Base-by-base conservation (phyloP, 805 yeast species). In the Ogataea naganishii region DNA sequence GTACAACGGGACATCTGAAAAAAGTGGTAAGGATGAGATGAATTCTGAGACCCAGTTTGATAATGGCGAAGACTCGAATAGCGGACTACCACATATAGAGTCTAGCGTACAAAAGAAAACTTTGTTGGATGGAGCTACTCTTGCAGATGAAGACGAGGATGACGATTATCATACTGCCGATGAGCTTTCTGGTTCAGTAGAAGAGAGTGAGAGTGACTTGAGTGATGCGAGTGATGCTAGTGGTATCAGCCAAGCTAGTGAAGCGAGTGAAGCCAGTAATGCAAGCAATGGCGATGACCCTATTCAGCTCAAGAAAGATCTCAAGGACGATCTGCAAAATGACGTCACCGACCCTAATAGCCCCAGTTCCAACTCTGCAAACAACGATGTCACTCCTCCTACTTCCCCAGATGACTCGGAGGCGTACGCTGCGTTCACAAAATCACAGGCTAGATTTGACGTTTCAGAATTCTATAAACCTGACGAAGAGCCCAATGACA, bases 401-500 rank as follows among this genome's bases (percentile, higher is more conserved):
- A 53, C 58, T 2, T 53, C 59, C 7, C 57, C 60, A 4, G 59
- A 56, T 21, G 58, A 51, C 20, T 44, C 36, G 5, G 20, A 32
- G 6, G 46, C 41, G 19, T 16, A 35, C 11, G 28, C 37, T 10
- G 37, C 40, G 11, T 37, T 41, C 10, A 32, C 37, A 13, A 37
- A 33, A n/a, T 37, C 45, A 14, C 33, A 32, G 22, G 40, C 41
- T 10, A 36, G 41, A 9, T 46, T 30, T 20, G 43, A 47, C n/a
- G 41, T 41, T 9, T 40, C 52, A 3, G 60, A 64, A 26, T 80
- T 76, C 43, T 77, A 69, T 49, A 69, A 62, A 33, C 52, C 79
- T 19, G 73, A 74, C 48, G 92, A 81, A 49, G 42, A 54, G 22
- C 37, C 54, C 5, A 53, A 62, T 26, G 94, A 83, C 47, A 62